Evolutionary conservation across 164 flowering plant genomes (phyloP).

Genomic region (Liriodendron chinense): DNA sequence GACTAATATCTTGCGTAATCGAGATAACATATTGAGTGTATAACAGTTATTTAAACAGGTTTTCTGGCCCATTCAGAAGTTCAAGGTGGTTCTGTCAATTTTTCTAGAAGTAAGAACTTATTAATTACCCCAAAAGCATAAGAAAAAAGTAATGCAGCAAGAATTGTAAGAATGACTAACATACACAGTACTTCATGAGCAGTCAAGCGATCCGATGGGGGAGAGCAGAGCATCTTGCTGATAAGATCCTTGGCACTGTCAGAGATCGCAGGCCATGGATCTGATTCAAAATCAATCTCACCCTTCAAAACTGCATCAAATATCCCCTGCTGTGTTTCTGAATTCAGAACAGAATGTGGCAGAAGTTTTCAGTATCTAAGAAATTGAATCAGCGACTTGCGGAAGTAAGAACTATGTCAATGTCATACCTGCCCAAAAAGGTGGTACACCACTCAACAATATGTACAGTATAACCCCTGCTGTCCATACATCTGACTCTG

Average conservation of each 20-base stretch:
- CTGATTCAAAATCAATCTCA: constrained; percentile 89
- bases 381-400: constrained; percentile 1
- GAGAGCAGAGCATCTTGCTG: constrained; percentile 79
- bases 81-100: background rate
- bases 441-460: constrained; percentile 97
- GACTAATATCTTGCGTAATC: too few species aligned
- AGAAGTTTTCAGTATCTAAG: background rate
- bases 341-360: constrained; percentile 2
- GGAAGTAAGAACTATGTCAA: background rate
- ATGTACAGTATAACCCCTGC: constrained; percentile 91
- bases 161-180: constrained; percentile 20
- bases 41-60: too few species aligned
- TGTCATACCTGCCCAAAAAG: constrained; percentile 95
- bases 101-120: background rate
- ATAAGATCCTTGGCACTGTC: constrained; percentile 97
- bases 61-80: too few species aligned
- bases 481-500: constrained; percentile 98
- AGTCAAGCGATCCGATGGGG: constrained; percentile 75
- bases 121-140: background rate
- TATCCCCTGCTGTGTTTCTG: constrained; percentile 77
- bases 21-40: too few species aligned
- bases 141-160: background rate
- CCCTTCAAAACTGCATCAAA: constrained; percentile 92
- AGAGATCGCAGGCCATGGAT: constrained; percentile 97
- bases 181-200: constrained; percentile 97